Base-by-base conservation (phyloP, 148 eudicot genomes). In the Fagopyrum esculentum region DNA sequence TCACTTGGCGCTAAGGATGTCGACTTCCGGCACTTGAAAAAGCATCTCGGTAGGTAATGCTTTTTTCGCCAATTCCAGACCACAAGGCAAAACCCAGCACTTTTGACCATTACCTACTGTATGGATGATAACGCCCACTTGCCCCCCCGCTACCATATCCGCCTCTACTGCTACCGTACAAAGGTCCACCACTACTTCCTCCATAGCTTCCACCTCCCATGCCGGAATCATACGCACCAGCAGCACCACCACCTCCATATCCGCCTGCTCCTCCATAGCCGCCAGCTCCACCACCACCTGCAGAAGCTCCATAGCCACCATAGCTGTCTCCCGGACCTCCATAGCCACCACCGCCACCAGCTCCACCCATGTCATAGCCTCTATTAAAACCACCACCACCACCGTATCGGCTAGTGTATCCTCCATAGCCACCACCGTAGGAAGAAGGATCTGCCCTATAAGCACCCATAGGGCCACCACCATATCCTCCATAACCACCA, bases 401-500 rank as follows among this genome's bases (percentile, higher is more conserved):
- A 49, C 79, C 82, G 66, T 83, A 85, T 10, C 86, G 82, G 35
- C 84, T 73, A 4, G 82, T 78, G 70, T 85, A 86, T 44, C 84
- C 84, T 74, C 77, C 76, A 76, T 81, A 81, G 60, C 80, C 84
- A 60, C 86, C 84, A n/a, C 87, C 87, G 61, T 79, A 81, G 9
- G 80, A 74, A 11, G 86, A 81, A 3, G 81, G 74, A 26, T 84
- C 89, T 75, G 82, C 86, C 75, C 86, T 78, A 9, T 86, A 86
- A 17, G 80, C 78, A 46, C 87, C 85, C 79, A 82, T 76, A 16
- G 79, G 75, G 46, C 84, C 79, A 0, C 88, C 85, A 70, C 88
- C 86, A 54, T 81, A 87, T 69, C 88, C 90, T 45, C 88, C 86
- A 48, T 81, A 83, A 11, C 82, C 84, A n/a, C 83, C 87, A 26